Conservation (phyloP, 2,329 filamentous ascomycete species). For the Pseudogymnoascus destructans region DNA sequence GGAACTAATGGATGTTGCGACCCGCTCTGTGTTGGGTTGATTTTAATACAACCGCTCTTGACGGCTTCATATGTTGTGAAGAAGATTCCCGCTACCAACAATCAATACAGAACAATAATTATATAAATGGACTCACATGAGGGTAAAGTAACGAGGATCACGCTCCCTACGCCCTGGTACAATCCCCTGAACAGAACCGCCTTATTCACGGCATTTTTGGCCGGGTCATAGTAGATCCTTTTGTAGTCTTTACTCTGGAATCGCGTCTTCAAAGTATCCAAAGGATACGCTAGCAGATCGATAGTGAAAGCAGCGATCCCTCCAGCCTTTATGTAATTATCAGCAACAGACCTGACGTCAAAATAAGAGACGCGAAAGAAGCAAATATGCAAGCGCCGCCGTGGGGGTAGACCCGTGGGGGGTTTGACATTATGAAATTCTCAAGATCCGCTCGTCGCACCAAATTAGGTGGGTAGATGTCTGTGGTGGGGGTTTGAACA, state of each 20-base stretch:
- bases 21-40: conserved; percentile 30
- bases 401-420: not conserved
- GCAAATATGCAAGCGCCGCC: conserved; percentile 5
- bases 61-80: conserved; percentile 79
- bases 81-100: conserved; percentile 57
- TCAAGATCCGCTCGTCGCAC: conserved; percentile 4
- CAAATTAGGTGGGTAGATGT: not conserved
- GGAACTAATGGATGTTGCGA: conserved; percentile 56
- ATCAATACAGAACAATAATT: conserved; percentile 14
- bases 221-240: conserved; percentile 47
- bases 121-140: conserved; percentile 42
- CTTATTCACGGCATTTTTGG: conserved; percentile 39
- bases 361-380: conserved; percentile 8
- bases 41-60: conserved; percentile 48
- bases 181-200: conserved; percentile 54
- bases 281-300: conserved; percentile 74
- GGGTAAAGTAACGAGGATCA: conserved; percentile 79
- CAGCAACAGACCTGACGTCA: conserved; percentile 11
- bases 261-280: conserved; percentile 83
- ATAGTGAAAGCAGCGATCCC: conserved; percentile 76
- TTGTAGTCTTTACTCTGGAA: conserved; percentile 68
- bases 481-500: not conserved
- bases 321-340: conserved; percentile 53
- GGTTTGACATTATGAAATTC: conserved; percentile 6
- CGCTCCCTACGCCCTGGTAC: conserved; percentile 78